A percentile compares a stretch with the other conserved stretches of the same genome.
Evolutionary conservation across 1,284 basidiomycete genomes (phyloP).

Genomic region (Malassezia psittaci): DNA sequence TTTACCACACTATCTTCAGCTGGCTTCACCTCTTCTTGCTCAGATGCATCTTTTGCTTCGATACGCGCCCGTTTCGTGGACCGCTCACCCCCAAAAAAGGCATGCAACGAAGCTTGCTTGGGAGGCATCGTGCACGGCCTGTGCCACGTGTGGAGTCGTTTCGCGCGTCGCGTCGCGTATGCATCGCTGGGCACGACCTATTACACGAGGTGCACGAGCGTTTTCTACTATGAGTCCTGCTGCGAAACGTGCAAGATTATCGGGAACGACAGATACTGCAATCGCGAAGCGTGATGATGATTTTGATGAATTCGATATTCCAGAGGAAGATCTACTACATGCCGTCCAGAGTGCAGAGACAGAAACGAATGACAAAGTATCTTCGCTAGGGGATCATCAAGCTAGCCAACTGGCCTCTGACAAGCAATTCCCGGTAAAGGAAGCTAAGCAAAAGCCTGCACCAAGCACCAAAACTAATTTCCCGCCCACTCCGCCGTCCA

Average conservation of each 20-base stretch:
- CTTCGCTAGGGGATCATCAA: neutral
- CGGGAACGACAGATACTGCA: neutral
- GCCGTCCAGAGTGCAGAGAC: conserved; percentile 26
- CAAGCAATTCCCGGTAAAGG: neutral
- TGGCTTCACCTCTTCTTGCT: neutral
- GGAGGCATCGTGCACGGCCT: conserved; percentile 3
- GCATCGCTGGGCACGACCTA: neutral
- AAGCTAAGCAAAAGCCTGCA: neutral
- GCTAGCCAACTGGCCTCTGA: neutral
- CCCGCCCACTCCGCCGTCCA: neutral
- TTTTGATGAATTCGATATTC: conserved; percentile 23
- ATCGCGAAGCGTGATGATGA: conserved; percentile 14
- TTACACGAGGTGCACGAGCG: neutral
- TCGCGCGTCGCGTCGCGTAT: neutral
- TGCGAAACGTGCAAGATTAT: neutral
- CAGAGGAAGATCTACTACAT: conserved; percentile 27
- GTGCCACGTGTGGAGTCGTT: neutral
- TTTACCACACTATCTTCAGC: too few species aligned
- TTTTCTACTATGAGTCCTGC: neutral
- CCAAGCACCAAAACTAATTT: neutral
- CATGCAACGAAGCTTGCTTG: conserved; percentile 1
- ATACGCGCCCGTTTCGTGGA: neutral
- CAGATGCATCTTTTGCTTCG: neutral
- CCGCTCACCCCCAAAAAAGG: neutral
- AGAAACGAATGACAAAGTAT: neutral